Conservation (phyloP, 2,329 filamentous ascomycete species). For the Ceratocystis albifundus region DNA sequence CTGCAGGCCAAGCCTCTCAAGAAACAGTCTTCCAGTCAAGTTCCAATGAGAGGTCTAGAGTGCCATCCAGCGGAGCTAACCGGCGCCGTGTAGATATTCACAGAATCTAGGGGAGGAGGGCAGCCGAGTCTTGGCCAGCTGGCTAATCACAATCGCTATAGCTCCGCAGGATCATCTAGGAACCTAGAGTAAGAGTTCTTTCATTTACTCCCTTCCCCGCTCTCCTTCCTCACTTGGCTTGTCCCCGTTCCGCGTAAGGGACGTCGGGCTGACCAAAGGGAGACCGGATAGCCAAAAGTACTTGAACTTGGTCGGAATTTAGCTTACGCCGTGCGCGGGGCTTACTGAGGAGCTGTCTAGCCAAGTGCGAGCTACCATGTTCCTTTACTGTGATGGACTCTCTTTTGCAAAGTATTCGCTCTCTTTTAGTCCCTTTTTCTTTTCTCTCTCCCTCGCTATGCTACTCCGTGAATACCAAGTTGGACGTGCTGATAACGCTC, state of each 20-base stretch:
- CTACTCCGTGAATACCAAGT: neutral
- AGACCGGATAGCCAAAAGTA: neutral
- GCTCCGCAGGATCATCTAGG: neutral
- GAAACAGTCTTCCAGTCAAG: neutral
- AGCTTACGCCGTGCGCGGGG: neutral
- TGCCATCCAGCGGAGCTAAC: neutral
- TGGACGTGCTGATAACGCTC: neutral
- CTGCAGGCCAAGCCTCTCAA: too few relatives aligned
- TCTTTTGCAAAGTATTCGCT: neutral
- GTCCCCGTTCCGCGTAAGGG: neutral
- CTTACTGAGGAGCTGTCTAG: constrained; percentile 4
- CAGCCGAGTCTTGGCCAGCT: neutral
- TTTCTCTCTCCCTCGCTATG: neutral
- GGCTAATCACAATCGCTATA: neutral
- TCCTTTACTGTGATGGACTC: neutral
- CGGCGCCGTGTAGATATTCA: neutral
- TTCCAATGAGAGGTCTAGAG: neutral
- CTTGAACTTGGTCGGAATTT: neutral
- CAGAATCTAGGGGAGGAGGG: neutral
- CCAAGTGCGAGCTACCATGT: neutral
- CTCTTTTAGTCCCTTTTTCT: neutral
- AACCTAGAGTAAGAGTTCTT: neutral
- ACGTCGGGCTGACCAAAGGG: neutral
- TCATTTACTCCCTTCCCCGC: neutral
- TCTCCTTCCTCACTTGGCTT: neutral